Evolutionary conservation across 371 early-diverging fungal genomes (phyloP), one percentile per base, ranked within the genome.

Genomic region (Dichotomocladium elegans): DNA sequence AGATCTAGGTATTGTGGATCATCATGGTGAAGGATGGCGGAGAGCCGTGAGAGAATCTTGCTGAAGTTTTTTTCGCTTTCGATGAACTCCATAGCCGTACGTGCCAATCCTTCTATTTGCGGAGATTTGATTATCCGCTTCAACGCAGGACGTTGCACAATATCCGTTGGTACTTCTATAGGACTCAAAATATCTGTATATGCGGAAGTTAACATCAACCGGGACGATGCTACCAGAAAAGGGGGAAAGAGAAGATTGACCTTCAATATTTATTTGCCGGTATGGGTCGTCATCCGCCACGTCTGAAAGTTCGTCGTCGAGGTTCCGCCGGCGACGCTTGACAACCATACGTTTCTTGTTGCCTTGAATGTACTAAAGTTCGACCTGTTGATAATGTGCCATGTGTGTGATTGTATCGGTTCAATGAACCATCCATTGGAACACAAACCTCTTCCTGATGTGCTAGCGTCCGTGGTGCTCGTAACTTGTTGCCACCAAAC

Each of bases 271-370:
- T 44, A 79, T 74, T 10, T 68, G 50, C 31, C 62, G 67, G 53
- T 79, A 79, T 4, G 80, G 80, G 63, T 79, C 79, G 27, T 74
- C 76, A 41, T 68, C 69, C 27, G 66, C 74, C 15, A 66, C 72
- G 49, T 72, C 75, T 19, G 69, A 70, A 17, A 64, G 44, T 6
- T 68, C 74, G 31, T 70, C 75, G 45, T 72, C 70, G 10, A 69
- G 22, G 51, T 58, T 54, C 41, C 60, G 56, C 27, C 66, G 55
- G 47, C 74, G 72, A 35, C 74, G 60, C 40, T 74, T 74, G 11
- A 79, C 62, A 14, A 72, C 65, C 0, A 63, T 66, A 41, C 70
- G 51, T 30, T 62, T 65, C 45, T 74, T 74, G 21, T 68, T 72
- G 15, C 55, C 63, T 40, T 68, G 63, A 28, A 51, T 58, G 49